Evolutionary conservation across 257 asterid genomes (phyloP), one percentile per base, ranked within the genome.

Genomic region (Ilex aquifolium): DNA sequence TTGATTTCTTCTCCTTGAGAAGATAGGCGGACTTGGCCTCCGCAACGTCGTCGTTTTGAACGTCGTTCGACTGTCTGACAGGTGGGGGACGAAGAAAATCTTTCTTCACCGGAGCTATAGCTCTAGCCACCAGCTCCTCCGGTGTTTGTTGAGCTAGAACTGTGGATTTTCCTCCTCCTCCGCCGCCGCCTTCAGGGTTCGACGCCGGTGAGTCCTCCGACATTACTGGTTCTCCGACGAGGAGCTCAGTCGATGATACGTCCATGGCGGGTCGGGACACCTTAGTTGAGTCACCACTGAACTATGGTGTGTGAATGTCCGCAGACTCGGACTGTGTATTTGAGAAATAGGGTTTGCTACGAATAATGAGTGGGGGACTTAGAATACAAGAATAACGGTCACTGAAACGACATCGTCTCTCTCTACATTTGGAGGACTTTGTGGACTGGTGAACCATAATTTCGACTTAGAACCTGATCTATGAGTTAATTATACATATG

Each of bases 101-200:
- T 44, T 72, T 79, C 58, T 85, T 93, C 21, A 90, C 94, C 3
- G 99, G 99, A 71, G 86, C 97, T 56, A 84, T 85, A 72, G 85
- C 73, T 82, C 84, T 90, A 51, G 96, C 95, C 77, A 84, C 84
- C 62, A 93, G 77, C 80, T 89, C 96, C 70, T 79, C 97, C 61
- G 85, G 58, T 62, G 67, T 69, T 58, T 59, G 65, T 17, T 16
- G 61, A 60, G 63, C 31, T 7, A 32, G 62, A 48, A 16, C 50
- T 31, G 39, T 27, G 77, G 61, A 62, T 64, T 40, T 32, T 32
- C 42, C 63, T 57, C 42, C 63, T 57, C n/a, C 32, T 31, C 59
- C 60, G 10, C 60, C 70, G 16, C 27, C 27, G 27, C 46, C 67
- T 5, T 49, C 57, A 15, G 44, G 42, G 14, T 66, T 48, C 9